Conservation (phyloP, 2,329 filamentous ascomycete genomes). For the Beauveria pseudobassiana region DNA sequence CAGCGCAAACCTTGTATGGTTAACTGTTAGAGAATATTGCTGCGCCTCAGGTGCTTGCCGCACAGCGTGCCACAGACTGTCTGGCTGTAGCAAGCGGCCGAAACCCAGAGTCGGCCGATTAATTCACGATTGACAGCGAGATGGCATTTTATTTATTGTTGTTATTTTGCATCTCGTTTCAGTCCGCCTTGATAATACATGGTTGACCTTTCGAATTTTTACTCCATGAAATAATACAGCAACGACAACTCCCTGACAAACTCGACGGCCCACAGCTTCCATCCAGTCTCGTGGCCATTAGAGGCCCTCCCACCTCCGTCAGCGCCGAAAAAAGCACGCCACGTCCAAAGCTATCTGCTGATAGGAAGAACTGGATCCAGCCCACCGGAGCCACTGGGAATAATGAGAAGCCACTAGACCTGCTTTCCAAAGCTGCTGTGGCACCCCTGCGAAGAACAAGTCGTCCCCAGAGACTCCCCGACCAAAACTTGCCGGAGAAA, state of each 20-base stretch:
- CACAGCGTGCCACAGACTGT: not conserved
- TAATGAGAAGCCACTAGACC: not conserved
- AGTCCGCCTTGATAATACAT: not conserved
- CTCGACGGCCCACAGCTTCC: not conserved
- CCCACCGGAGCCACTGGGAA: not conserved
- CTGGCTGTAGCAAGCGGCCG: not conserved
- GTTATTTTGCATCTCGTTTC: too few species aligned
- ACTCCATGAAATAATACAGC: too few species aligned
- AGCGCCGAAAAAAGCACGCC: constrained; percentile 5
- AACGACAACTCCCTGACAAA: too few species aligned
- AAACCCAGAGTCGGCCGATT: not conserved
- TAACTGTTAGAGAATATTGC: not conserved
- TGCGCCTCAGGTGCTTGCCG: not conserved
- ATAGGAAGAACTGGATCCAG: constrained; percentile 1
- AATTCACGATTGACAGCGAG: not conserved
- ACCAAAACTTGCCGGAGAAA: not conserved
- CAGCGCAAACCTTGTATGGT: constrained; percentile 1
- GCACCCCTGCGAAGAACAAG: not conserved
- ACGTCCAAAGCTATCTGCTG: not conserved
- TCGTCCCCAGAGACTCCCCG: constrained; percentile 4
- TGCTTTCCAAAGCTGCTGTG: not conserved
- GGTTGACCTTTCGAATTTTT: too few species aligned
- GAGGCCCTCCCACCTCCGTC: not conserved
- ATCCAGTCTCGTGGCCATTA: not conserved
- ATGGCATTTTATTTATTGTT: not conserved